Conservation (phyloP, 1,139 yeast genomes). For the Suhomyces panamericanus region DNA sequence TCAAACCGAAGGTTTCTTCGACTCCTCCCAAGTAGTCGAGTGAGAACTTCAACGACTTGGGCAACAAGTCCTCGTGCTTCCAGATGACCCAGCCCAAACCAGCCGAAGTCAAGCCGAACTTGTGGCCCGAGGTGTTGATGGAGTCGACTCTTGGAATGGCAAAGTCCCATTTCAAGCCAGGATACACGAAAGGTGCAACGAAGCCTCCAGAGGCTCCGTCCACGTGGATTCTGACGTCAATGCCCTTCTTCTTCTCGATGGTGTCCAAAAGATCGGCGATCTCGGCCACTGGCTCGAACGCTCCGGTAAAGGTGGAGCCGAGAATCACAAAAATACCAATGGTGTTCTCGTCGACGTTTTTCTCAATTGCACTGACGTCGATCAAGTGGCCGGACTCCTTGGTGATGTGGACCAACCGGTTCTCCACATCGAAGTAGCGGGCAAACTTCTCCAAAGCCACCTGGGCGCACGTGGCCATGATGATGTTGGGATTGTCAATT, state of each 20-base stretch:
- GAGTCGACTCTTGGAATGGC: constrained; percentile 72
- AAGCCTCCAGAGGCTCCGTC: constrained; percentile 95
- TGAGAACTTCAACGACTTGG: constrained; percentile 71
- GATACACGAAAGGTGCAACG: constrained; percentile 80
- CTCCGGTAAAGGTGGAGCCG: constrained; percentile 93
- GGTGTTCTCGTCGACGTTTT: constrained; percentile 81
- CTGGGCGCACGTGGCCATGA: constrained; percentile 95
- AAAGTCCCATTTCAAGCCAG: constrained; percentile 82
- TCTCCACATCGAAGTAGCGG: constrained; percentile 87
- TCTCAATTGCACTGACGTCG: constrained; percentile 58
- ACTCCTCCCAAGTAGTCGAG: constrained; percentile 85
- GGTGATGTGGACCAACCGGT: constrained; percentile 68
- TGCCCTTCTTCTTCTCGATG: constrained; percentile 66
- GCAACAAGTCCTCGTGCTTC: constrained; percentile 64
- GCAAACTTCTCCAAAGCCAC: constrained; percentile 95
- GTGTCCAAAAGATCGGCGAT: constrained; percentile 65
- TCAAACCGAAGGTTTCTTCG: constrained; percentile 82
- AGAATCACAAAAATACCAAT: constrained; percentile 87
- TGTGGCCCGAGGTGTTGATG: constrained; percentile 93
- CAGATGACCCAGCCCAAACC: constrained; percentile 94
- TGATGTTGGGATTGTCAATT: constrained; percentile 70
- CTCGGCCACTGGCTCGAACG: constrained; percentile 73
- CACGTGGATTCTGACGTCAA: constrained; percentile 77
- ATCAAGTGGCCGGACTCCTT: constrained; percentile 62
- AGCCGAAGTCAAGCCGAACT: constrained; percentile 85